These are phyloP conservation scores for Pichia norvegensis DNA, from an alignment of 1,139 yeast species.

Conservation along the genomic window DNA sequence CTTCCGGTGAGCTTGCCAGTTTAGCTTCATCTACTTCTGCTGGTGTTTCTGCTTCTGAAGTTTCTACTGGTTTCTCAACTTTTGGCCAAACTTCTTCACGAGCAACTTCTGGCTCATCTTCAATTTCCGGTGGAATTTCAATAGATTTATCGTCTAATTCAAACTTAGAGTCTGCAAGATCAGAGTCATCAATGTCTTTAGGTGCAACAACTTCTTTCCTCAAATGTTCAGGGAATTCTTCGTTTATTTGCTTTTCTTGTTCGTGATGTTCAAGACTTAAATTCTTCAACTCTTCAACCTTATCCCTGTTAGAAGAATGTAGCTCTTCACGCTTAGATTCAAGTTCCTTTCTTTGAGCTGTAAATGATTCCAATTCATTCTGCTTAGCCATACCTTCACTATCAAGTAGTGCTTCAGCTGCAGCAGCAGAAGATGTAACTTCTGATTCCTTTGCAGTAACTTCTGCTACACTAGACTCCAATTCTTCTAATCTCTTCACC, in stretches of 20 bases:
- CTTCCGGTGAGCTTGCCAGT: neutral
- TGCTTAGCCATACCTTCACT: conserved; percentile 14
- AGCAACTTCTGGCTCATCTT: conserved; percentile 19
- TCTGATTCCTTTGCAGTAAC: conserved; percentile 23
- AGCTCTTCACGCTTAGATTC: conserved; percentile 38
- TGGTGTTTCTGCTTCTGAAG: conserved; percentile 16
- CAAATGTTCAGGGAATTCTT: conserved; percentile 48
- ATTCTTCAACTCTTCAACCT: conserved; percentile 39
- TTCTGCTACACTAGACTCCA: conserved; percentile 16
- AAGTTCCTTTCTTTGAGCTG: conserved; percentile 34
- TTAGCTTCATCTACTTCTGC: neutral
- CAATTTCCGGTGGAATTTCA: conserved; percentile 25
- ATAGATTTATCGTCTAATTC: conserved; percentile 26
- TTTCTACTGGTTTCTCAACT: conserved; percentile 20
- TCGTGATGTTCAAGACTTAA: conserved; percentile 36
- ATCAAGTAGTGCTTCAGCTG: conserved; percentile 6
- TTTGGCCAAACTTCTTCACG: conserved; percentile 20
- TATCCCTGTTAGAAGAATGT: conserved; percentile 36
- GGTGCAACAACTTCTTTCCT: conserved; percentile 32
- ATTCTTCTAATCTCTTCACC: conserved; percentile 19
- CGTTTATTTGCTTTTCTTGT: conserved; percentile 38
- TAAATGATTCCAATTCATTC: conserved; percentile 28
- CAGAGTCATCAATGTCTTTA: conserved; percentile 30
- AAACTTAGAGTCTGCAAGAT: conserved; percentile 21
- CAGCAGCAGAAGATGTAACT: conserved; percentile 18